Conservation (phyloP, 108 stramenopile genomes). For the Cyclotella choctawhatcheeana region DNA sequence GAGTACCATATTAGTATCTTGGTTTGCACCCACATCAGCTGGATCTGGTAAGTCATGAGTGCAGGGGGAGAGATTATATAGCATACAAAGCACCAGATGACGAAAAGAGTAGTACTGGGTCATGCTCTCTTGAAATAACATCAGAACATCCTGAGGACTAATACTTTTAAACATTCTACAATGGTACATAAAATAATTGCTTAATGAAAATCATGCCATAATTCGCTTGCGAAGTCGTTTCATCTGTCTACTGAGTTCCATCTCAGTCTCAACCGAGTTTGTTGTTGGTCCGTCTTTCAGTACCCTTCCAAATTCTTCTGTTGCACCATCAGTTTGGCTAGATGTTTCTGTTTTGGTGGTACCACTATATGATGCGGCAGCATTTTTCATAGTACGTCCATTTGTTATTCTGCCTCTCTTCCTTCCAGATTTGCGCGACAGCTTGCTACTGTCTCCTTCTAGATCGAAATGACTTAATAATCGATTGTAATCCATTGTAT, state of each 20-base stretch:
- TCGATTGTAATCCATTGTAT: conserved; percentile 21
- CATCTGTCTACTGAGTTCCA: conserved; percentile 5
- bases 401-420: not conserved
- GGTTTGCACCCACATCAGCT: too few species aligned
- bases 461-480: conserved; percentile 15
- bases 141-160: too few species aligned
- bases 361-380: too few species aligned
- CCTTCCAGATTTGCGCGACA: not conserved
- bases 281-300: not conserved
- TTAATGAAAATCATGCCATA: conserved; percentile 3
- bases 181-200: too few species aligned
- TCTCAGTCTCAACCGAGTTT: not conserved
- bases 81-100: too few species aligned
- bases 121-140: too few species aligned
- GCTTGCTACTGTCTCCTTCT: not conserved
- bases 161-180: too few species aligned
- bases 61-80: too few species aligned
- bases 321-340: not conserved
- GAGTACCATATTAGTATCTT: too few species aligned
- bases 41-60: too few species aligned
- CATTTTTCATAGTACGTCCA: not conserved
- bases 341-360: not conserved
- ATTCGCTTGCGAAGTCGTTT: conserved; percentile 13
- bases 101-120: too few species aligned
- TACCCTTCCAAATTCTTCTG: not conserved